A percentile compares a stretch with the other conserved stretches of the same genome.
phyloP scores from a whole-genome alignment of 1,284 basidiomycete genomes.

The Crocinoboletus sp. region DNA sequence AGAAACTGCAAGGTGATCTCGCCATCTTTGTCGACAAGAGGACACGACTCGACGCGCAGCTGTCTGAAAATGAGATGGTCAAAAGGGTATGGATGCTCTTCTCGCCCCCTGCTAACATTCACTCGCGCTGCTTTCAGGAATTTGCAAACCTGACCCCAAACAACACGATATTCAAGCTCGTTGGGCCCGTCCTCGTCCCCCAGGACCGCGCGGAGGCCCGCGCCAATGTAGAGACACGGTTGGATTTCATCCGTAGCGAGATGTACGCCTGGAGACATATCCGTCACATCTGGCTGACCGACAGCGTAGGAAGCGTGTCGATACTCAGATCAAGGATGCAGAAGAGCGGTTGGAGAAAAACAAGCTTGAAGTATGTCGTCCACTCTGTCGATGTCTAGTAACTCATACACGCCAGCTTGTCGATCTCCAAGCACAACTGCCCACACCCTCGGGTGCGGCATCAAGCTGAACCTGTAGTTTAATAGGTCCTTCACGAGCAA shows the following conservation, averaged over 20 bases:
- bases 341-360: constrained; percentile 72
- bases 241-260: constrained; percentile 89
- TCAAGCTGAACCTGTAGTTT: constrained; percentile 9
- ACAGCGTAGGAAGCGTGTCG: constrained; percentile 67
- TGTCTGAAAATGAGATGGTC: constrained; percentile 90
- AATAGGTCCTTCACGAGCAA: not conserved
- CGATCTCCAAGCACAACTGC: constrained; percentile 57
- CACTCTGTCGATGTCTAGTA: constrained; percentile 7
- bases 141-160: constrained; percentile 72
- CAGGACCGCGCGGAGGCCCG: constrained; percentile 91
- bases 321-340: constrained; percentile 73
- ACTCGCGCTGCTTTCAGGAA: constrained; percentile 52
- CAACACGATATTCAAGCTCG: constrained; percentile 88
- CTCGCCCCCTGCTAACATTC: not conserved
- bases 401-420: constrained; percentile 45
- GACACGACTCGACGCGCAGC: constrained; percentile 83
- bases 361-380: constrained; percentile 61
- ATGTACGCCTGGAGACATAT: constrained; percentile 56
- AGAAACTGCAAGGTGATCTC: constrained; percentile 76
- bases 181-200: constrained; percentile 88
- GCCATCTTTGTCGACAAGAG: constrained; percentile 70
- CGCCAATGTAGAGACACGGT: constrained; percentile 84
- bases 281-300: constrained; percentile 5
- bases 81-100: constrained; percentile 60
- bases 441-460: constrained; percentile 17